Conservation (phyloP, 2,329 filamentous ascomycete species). For the Neoarthrinium moseri region DNA sequence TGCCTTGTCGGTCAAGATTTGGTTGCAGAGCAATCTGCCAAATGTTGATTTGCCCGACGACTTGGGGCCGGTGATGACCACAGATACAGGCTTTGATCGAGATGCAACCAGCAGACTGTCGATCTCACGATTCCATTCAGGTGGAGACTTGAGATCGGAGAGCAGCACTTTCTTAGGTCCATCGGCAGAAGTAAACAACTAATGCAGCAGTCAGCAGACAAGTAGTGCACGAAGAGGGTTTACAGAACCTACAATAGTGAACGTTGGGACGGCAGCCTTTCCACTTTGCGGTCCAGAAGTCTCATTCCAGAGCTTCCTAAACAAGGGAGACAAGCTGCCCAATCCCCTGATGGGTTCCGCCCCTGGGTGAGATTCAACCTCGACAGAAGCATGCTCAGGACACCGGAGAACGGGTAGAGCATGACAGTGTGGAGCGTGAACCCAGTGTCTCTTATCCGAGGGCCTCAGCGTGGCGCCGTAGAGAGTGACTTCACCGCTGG, state of each 20-base stretch:
- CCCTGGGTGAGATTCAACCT: conserved; percentile 54
- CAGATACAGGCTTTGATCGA: conserved; percentile 34
- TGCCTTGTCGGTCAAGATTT: conserved; percentile 53
- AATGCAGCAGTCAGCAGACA: conserved; percentile 7
- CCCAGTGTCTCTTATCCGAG: conserved; percentile 47
- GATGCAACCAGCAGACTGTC: conserved; percentile 40
- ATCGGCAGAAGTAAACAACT: conserved; percentile 56
- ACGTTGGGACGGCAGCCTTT: conserved; percentile 32
- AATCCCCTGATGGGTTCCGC: conserved; percentile 51
- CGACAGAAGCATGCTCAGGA: conserved; percentile 46
- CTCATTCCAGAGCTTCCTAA: conserved; percentile 65
- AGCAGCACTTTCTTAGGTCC: conserved; percentile 46
- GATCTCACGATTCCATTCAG: conserved; percentile 62
- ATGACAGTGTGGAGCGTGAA: conserved; percentile 68
- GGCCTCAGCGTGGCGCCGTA: conserved; percentile 61
- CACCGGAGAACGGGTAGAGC: conserved; percentile 67
- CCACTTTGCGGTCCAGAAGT: neutral
- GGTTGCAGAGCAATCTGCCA: conserved; percentile 64
- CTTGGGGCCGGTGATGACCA: conserved; percentile 68
- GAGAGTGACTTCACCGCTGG: conserved; percentile 61
- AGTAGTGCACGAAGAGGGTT: neutral
- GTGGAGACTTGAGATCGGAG: conserved; percentile 54
- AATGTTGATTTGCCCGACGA: conserved; percentile 77
- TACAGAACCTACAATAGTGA: conserved; percentile 45
- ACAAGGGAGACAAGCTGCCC: conserved; percentile 63